Percentiles rank a stretch among this genome's conserved stretches.
phyloP scores from a whole-genome alignment of 345 rosid species.

The Brassica carinata region DNA sequence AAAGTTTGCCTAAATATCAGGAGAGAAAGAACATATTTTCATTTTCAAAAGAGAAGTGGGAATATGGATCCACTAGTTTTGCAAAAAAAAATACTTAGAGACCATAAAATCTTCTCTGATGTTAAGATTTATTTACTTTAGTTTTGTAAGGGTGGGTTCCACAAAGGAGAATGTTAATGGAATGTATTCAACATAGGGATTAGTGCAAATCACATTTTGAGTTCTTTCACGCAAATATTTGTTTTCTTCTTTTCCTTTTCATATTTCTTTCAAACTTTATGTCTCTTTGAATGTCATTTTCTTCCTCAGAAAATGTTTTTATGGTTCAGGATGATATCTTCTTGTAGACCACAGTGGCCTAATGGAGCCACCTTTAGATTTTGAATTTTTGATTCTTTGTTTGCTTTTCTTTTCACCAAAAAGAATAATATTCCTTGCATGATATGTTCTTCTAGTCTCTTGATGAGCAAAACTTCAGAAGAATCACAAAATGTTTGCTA shows the following conservation, averaged over 20 bases:
- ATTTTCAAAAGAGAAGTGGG: conserved; percentile 6
- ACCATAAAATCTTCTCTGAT: background rate
- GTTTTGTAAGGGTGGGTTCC: conserved; percentile 22
- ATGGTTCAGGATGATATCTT: conserved; percentile 23
- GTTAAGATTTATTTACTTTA: background rate
- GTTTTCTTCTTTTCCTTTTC: conserved; percentile 17
- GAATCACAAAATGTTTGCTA: no score
- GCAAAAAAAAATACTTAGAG: background rate
- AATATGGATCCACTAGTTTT: conserved; percentile 17
- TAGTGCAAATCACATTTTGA: conserved; percentile 34
- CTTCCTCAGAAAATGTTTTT: conserved; percentile 23
- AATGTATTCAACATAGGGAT: conserved; percentile 41
- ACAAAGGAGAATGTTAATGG: conserved; percentile 7
- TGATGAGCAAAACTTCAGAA: background rate
- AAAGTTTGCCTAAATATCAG: conserved; percentile 26
- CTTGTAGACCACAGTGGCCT: conserved; percentile 3
- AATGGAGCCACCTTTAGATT: conserved; percentile 17
- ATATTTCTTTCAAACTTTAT: conserved; percentile 28
- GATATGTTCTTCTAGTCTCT: background rate
- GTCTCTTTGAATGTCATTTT: conserved; percentile 43
- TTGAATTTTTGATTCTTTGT: conserved; percentile 23
- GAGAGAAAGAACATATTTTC: background rate
- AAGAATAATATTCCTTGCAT: conserved; percentile 26
- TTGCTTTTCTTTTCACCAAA: conserved; percentile 18
- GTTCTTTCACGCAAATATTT: conserved; percentile 19